Evolutionary conservation across 2,329 filamentous ascomycete species (phyloP).

Genomic region (Thelonectria olida): DNA sequence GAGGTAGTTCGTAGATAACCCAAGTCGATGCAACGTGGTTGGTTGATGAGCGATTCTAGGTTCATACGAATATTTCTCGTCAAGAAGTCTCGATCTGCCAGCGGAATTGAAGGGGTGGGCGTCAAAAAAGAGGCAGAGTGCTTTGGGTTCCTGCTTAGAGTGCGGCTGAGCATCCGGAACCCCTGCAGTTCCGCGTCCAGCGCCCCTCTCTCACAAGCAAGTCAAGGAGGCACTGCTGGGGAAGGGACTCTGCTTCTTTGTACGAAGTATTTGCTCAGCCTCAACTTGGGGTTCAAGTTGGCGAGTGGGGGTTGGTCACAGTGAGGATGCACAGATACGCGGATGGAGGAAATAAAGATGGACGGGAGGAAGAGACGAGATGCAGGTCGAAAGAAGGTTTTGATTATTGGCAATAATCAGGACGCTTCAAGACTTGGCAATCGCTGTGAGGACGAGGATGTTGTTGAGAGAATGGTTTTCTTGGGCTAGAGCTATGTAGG

Average conservation of each 20-base stretch:
- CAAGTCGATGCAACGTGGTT: too few species aligned
- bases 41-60: too few species aligned
- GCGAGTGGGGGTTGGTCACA: too few species aligned
- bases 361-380: too few species aligned
- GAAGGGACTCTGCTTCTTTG: too few species aligned
- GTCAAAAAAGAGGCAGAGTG: too few species aligned
- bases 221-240: conserved; percentile 12
- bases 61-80: not conserved
- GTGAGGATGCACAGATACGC: not conserved
- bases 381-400: not conserved
- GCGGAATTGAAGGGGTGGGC: too few species aligned
- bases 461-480: not conserved
- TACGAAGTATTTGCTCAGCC: conserved; percentile 16
- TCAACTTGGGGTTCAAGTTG: not conserved
- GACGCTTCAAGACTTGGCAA: not conserved
- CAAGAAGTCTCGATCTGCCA: too few species aligned
- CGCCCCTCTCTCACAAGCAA: not conserved
- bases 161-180: conserved; percentile 19
- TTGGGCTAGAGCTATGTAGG: too few species aligned
- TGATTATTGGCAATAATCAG: conserved; percentile 12
- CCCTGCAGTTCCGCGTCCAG: not conserved
- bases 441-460: not conserved
- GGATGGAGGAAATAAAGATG: not conserved
- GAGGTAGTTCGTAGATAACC: too few species aligned
- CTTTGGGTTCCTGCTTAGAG: conserved; percentile 17